These are phyloP conservation scores for Fusarium guadeloupense DNA, from an alignment of 2,329 filamentous ascomycete genomes.

Conservation along the genomic window DNA sequence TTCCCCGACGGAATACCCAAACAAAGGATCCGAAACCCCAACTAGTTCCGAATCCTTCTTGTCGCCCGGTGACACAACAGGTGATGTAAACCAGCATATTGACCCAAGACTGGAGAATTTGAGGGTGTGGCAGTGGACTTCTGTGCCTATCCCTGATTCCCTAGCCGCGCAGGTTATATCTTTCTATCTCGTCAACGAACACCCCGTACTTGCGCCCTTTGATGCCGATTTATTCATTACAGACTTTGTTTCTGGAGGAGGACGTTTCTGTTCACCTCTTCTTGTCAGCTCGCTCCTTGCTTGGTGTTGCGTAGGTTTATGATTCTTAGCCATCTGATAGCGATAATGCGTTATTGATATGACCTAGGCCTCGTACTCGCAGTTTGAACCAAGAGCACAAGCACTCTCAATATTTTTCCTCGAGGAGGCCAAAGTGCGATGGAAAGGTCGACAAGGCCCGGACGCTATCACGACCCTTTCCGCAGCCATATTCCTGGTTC, in stretches of 20 bases:
- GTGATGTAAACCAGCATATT: background rate
- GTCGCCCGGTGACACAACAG: background rate
- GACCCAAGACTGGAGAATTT: conserved; percentile 1
- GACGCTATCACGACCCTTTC: background rate
- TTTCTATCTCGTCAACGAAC: conserved; percentile 10
- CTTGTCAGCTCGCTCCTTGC: conserved; percentile 18
- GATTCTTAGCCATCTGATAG: fast-evolving
- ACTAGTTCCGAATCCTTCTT: background rate
- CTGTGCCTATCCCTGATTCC: background rate
- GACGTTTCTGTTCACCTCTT: conserved; percentile 12
- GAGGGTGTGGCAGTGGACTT: conserved; percentile 20
- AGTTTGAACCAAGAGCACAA: conserved; percentile 3
- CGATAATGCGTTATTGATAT: fast-evolving
- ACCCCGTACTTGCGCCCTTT: conserved; percentile 11
- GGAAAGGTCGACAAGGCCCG: background rate
- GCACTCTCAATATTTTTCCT: background rate
- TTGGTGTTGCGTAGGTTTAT: conserved; percentile 12
- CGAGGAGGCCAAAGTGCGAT: background rate
- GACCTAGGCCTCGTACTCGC: conserved; percentile 6
- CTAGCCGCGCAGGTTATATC: conserved; percentile 9
- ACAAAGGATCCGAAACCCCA: background rate
- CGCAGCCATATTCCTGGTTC: conserved; percentile 2
- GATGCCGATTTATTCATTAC: conserved; percentile 7
- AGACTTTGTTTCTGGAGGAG: background rate
- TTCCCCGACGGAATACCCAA: background rate